phyloP scores from a whole-genome alignment of 1,284 basidiomycete species.

The Ustanciosporium gigantosporum region DNA sequence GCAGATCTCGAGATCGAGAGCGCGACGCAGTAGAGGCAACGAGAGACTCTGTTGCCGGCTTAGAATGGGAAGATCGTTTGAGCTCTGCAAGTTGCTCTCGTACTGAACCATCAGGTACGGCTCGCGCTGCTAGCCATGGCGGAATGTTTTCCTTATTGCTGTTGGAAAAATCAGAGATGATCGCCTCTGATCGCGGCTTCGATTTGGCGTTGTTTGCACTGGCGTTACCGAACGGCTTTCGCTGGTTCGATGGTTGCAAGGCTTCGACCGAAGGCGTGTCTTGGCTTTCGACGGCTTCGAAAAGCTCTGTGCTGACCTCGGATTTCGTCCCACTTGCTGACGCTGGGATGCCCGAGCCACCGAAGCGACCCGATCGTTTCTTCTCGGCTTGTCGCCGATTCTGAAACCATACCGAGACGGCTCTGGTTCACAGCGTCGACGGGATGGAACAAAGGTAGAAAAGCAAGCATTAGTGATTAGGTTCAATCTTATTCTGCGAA shows the following conservation, averaged over 20 bases:
- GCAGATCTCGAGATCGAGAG: constrained; percentile 12
- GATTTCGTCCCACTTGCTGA: neutral
- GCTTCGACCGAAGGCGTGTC: neutral
- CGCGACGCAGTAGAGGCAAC: neutral
- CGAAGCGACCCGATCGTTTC: constrained; percentile 54
- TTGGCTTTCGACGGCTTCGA: neutral
- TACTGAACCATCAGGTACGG: neutral
- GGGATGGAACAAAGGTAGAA: neutral
- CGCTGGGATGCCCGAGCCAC: constrained; percentile 21
- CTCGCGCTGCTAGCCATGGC: constrained; percentile 18
- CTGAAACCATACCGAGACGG: constrained; percentile 59
- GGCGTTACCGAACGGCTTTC: constrained; percentile 20
- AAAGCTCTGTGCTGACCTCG: neutral
- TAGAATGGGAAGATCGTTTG: constrained; percentile 13
- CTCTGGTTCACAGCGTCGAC: too few species aligned
- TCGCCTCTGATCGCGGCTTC: constrained; percentile 13
- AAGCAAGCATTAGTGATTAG: constrained; percentile 1
- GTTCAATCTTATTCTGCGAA: neutral
- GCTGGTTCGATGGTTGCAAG: constrained; percentile 2
- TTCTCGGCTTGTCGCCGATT: constrained; percentile 58
- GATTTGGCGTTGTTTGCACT: constrained; percentile 5
- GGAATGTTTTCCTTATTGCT: constrained; percentile 46
- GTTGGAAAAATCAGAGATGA: constrained; percentile 18
- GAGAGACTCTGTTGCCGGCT: constrained; percentile 2
- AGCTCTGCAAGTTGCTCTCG: constrained; percentile 12